Conservation (phyloP, 1,139 yeast genomes). For the Pneumocystis murina region DNA sequence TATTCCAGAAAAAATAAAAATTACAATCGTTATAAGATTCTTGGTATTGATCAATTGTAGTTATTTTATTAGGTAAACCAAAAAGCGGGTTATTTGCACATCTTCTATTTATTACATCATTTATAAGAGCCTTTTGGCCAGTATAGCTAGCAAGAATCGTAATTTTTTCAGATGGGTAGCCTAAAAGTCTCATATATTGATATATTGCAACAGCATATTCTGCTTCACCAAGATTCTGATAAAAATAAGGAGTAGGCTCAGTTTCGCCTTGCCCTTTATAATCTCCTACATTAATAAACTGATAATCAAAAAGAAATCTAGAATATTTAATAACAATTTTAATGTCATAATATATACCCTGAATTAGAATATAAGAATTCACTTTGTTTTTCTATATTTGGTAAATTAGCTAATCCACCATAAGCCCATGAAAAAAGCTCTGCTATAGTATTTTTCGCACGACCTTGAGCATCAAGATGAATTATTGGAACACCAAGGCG, state of each 20-base stretch:
- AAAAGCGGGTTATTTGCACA: conserved; percentile 19
- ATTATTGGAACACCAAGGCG: conserved; percentile 19
- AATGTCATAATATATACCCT: not conserved
- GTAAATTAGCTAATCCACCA: conserved; percentile 2
- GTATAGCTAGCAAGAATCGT: conserved; percentile 31
- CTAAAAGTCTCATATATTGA: conserved; percentile 34
- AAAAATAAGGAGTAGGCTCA: conserved; percentile 20
- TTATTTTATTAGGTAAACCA: conserved; percentile 22
- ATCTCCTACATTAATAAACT: conserved; percentile 29
- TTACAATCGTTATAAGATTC: conserved; percentile 20
- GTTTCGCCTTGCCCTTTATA: conserved; percentile 22
- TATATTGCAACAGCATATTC: conserved; percentile 36
- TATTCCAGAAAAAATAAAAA: not conserved
- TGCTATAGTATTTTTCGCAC: conserved; percentile 19
- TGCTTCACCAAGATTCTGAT: conserved; percentile 39
- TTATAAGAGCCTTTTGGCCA: conserved; percentile 26
- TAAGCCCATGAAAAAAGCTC: conserved; percentile 19
- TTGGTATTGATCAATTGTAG: conserved; percentile 21
- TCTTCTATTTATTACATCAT: conserved; percentile 20
- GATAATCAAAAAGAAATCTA: conserved; percentile 29
- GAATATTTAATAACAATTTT: conserved; percentile 23
- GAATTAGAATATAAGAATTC: not conserved
- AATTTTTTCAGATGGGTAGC: conserved; percentile 31
- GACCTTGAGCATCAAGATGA: conserved; percentile 19
- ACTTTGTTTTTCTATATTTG: not conserved